Conservation (phyloP, 768 basidiomycete genomes). For the Suillus subalutaceus region DNA sequence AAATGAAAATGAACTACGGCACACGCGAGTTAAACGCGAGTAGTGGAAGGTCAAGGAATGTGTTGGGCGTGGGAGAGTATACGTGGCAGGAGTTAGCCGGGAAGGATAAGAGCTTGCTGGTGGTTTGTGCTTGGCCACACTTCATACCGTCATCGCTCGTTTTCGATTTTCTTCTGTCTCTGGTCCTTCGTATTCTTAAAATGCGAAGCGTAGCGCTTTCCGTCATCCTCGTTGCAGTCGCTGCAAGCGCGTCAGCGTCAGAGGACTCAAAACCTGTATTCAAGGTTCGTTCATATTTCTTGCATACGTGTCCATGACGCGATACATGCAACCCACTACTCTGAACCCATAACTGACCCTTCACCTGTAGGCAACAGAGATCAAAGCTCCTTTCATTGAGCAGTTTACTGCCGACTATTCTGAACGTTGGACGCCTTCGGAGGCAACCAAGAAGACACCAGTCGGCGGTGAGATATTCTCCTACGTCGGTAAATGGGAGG, state of each 20-base stretch:
- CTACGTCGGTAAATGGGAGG: constrained; percentile 96
- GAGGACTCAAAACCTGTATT: constrained; percentile 69
- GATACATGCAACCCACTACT: constrained; percentile 9
- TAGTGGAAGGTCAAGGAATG: constrained; percentile 4
- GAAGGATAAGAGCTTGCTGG: constrained; percentile 33
- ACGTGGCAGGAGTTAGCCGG: constrained; percentile 28
- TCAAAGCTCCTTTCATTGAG: constrained; percentile 92
- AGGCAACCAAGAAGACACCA: constrained; percentile 97
- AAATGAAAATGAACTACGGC: constrained; percentile 38
- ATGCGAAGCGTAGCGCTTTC: constrained; percentile 92
- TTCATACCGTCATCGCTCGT: constrained; percentile 40
- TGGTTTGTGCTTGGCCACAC: constrained; percentile 24
- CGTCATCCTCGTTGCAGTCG: constrained; percentile 66
- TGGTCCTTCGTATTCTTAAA: constrained; percentile 65
- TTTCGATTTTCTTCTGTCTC: constrained; percentile 40
- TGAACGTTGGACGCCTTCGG: constrained; percentile 93
- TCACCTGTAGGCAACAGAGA: constrained; percentile 59
- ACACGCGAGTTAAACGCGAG: background rate
- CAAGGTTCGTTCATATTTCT: constrained; percentile 50
- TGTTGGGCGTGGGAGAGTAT: constrained; percentile 5
- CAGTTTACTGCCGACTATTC: constrained; percentile 94
- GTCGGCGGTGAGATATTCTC: constrained; percentile 95
- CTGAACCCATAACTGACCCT: constrained; percentile 12
- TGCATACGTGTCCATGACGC: constrained; percentile 11
- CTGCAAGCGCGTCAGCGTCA: constrained; percentile 54